Conservation (phyloP, 2,329 filamentous ascomycete genomes). For the Aspergillus felis region DNA sequence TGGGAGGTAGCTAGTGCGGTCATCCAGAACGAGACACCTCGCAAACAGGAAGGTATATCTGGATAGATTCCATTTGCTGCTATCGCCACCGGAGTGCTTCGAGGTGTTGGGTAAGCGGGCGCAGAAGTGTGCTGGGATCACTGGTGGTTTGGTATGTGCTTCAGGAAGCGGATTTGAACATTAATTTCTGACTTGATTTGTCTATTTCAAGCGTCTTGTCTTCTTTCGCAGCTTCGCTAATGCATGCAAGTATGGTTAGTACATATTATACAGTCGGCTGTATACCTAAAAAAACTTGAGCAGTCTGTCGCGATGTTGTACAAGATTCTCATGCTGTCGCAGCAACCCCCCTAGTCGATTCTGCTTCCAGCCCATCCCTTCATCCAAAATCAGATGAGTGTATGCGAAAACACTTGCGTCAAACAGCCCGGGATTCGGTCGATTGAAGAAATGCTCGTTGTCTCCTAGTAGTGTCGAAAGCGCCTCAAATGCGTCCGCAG, state of each 20-base stretch:
- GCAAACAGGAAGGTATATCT: slow-evolving; percentile 16
- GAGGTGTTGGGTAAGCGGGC: slow-evolving; percentile 57
- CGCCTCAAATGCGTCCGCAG: slow-evolving; percentile 59
- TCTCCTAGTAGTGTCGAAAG: slow-evolving; percentile 57
- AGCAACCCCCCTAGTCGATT: slow-evolving; percentile 57
- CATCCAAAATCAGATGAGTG: slow-evolving; percentile 72
- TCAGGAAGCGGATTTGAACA: slow-evolving; percentile 31
- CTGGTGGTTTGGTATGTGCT: slow-evolving; percentile 51
- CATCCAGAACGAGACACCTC: slow-evolving; percentile 17
- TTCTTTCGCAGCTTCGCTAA: not conserved
- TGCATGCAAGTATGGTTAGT: not conserved
- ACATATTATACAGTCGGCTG: slow-evolving; percentile 12
- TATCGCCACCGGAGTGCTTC: slow-evolving; percentile 20
- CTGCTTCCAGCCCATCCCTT: slow-evolving; percentile 61
- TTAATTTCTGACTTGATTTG: slow-evolving; percentile 1
- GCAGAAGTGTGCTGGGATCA: slow-evolving; percentile 59
- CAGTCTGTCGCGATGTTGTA: slow-evolving; percentile 61
- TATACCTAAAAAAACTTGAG: slow-evolving; percentile 46
- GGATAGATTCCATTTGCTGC: slow-evolving; percentile 40
- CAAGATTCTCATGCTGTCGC: slow-evolving; percentile 56
- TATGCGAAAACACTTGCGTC: slow-evolving; percentile 91
- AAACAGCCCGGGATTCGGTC: slow-evolving; percentile 63
- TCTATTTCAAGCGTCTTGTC: not conserved
- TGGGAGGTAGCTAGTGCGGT: slow-evolving; percentile 48
- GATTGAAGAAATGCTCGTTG: slow-evolving; percentile 59